A percentile compares a stretch with the other conserved stretches of the same genome.
Conservation (phyloP, 192 early-diverging fungal genomes). For the Podila epigama region DNA sequence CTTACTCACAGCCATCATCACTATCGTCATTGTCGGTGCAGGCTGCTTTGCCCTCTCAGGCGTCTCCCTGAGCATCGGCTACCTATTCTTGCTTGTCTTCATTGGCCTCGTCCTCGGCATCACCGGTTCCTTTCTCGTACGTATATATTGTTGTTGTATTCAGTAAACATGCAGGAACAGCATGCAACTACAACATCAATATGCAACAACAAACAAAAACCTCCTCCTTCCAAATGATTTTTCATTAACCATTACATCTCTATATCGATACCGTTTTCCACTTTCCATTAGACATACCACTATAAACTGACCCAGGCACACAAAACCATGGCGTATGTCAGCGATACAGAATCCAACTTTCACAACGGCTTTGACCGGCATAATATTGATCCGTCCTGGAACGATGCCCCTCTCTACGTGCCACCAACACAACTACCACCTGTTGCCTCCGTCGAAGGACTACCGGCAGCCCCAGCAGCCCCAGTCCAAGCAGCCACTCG, state of each 20-base stretch:
- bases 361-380: neutral
- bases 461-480: neutral
- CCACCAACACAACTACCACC: neutral
- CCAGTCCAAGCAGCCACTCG: constrained; percentile 3
- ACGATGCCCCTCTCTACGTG: constrained; percentile 12
- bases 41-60: constrained; percentile 15
- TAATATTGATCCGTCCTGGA: constrained; percentile 7
- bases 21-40: constrained; percentile 9
- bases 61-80: neutral
- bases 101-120: constrained; percentile 4
- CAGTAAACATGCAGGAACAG: neutral
- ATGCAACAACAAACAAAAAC: no score
- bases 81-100: constrained; percentile 6
- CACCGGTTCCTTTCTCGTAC: constrained; percentile 12
- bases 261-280: neutral
- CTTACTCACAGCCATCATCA: constrained; percentile 3
- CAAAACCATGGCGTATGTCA: constrained; percentile 9
- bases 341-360: constrained; percentile 2
- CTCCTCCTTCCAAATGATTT: no score
- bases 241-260: no score
- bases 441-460: neutral
- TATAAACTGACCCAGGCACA: constrained; percentile 22
- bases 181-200: neutral
- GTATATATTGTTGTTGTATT: neutral
- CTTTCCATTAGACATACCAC: constrained; percentile 6